A percentile compares a stretch with the other conserved stretches of the same genome.
Evolutionary conservation across 2,329 filamentous ascomycete genomes (phyloP).

Genomic region (Trichophyton verrucosum): DNA sequence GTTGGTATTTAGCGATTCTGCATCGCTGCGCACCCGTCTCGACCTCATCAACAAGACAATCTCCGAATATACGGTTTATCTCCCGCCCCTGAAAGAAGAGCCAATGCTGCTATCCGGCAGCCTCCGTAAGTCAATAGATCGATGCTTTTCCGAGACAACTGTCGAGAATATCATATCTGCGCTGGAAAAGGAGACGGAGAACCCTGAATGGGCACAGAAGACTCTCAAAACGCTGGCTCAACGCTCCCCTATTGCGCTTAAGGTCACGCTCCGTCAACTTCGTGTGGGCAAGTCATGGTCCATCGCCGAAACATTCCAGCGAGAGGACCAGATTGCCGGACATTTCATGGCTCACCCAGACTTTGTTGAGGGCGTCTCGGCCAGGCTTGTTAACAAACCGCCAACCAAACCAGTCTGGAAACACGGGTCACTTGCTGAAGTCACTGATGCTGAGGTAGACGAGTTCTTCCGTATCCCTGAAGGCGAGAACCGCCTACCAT

Average conservation of each 20-base stretch:
- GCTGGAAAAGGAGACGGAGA: constrained; percentile 44
- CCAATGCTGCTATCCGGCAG: constrained; percentile 55
- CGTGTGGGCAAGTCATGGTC: constrained; percentile 61
- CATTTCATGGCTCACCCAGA: constrained; percentile 86
- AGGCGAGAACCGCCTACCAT: constrained; percentile 38
- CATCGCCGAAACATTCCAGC: constrained; percentile 72
- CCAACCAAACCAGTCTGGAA: constrained; percentile 59
- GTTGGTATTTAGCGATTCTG: constrained; percentile 72
- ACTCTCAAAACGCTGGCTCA: constrained; percentile 62
- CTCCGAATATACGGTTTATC: constrained; percentile 76
- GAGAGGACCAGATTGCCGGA: constrained; percentile 71
- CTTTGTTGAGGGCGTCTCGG: constrained; percentile 82
- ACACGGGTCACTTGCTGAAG: constrained; percentile 58
- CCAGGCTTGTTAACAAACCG: constrained; percentile 61
- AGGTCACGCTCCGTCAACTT: constrained; percentile 76
- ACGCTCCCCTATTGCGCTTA: constrained; percentile 75
- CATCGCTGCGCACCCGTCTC: constrained; percentile 50
- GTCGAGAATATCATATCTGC: constrained; percentile 59
- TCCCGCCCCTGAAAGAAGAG: constrained; percentile 52
- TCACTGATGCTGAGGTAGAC: constrained; percentile 47
- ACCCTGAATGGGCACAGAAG: constrained; percentile 62
- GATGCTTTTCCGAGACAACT: constrained; percentile 57
- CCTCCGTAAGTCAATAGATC: constrained; percentile 70
- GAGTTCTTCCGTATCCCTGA: constrained; percentile 54
- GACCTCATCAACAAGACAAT: constrained; percentile 72